Conservation (phyloP, 2,329 filamentous ascomycete genomes). For the Plenodomus biglobosus region DNA sequence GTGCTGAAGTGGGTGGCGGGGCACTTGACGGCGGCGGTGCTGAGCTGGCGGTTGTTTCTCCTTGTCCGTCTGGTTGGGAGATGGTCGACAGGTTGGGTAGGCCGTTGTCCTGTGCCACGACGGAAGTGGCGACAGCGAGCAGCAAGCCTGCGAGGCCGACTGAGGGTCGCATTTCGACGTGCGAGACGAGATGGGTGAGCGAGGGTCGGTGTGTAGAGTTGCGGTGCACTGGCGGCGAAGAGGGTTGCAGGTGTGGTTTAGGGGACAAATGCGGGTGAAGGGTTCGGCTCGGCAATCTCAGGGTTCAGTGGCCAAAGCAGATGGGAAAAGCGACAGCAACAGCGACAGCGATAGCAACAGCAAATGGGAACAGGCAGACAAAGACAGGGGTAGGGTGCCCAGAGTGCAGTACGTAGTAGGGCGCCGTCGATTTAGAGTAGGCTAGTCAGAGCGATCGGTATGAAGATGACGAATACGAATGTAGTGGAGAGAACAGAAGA, state of each 20-base stretch:
- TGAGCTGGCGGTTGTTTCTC: conserved; percentile 15
- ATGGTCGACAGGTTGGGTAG: conserved; percentile 35
- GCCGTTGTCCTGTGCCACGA: conserved; percentile 35
- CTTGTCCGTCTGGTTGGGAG: conserved; percentile 23
- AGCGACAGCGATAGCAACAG: no score
- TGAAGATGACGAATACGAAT: conserved; percentile 5
- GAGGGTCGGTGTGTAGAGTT: conserved; percentile 14
- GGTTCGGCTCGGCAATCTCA: conserved; percentile 2
- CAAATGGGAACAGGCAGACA: conserved; percentile 15
- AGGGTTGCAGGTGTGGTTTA: conserved; percentile 14
- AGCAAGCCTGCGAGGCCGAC: conserved; percentile 34
- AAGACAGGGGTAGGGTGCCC: conserved; percentile 10
- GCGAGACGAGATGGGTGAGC: conserved; percentile 2
- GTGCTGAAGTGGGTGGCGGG: conserved; percentile 17
- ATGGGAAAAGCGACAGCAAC: conserved; percentile 1
- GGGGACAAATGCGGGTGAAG: conserved; percentile 23
- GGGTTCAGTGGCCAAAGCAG: background rate
- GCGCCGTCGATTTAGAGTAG: conserved; percentile 10
- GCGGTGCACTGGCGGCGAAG: conserved; percentile 7
- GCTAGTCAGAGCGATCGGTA: conserved; percentile 23
- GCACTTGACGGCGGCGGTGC: conserved; percentile 3
- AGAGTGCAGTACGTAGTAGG: no score
- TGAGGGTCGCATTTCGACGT: conserved; percentile 34
- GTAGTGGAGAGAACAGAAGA: background rate
- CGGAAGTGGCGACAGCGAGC: conserved; percentile 33